A percentile compares a stretch with the other conserved stretches of the same genome.
Conservation (phyloP, 352 stramenopile species). For the Phytophthora chlamydospora region DNA sequence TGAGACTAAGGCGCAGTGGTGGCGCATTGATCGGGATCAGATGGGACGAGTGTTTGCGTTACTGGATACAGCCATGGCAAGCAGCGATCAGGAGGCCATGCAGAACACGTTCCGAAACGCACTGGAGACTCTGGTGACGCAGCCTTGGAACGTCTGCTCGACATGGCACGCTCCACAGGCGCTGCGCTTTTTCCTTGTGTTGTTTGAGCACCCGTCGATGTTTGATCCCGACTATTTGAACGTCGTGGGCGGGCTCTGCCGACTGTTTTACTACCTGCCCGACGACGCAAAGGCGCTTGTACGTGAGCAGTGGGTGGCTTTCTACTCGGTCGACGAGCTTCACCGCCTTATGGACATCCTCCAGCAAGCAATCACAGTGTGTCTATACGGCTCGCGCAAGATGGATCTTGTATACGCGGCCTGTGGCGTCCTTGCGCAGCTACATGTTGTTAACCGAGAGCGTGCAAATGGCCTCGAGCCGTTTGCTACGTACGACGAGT, state of each 20-base stretch:
- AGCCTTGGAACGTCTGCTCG: conserved; percentile 80
- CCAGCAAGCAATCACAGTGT: conserved; percentile 80
- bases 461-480: conserved; percentile 30
- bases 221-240: conserved; percentile 83
- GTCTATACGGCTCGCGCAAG: conserved; percentile 70
- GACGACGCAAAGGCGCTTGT: conserved; percentile 58
- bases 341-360: conserved; percentile 73
- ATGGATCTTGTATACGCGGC: conserved; percentile 80
- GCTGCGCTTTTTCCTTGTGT: conserved; percentile 70
- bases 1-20: conserved; percentile 45
- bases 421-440: conserved; percentile 66
- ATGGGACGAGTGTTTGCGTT: conserved; percentile 54
- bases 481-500: conserved; percentile 74
- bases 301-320: conserved; percentile 55
- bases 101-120: conserved; percentile 81
- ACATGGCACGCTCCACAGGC: conserved; percentile 54
- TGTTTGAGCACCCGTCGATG: conserved; percentile 77
- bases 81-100: conserved; percentile 48
- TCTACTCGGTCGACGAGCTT: conserved; percentile 64
- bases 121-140: conserved; percentile 66
- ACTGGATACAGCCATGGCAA: conserved; percentile 43
- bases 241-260: conserved; percentile 69
- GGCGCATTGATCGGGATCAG: conserved; percentile 52
- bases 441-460: conserved; percentile 67
- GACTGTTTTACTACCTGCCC: conserved; percentile 70